Evolutionary conservation across 768 basidiomycete species (phyloP).

Genomic region (Cystofilobasidium bisporidii): DNA sequence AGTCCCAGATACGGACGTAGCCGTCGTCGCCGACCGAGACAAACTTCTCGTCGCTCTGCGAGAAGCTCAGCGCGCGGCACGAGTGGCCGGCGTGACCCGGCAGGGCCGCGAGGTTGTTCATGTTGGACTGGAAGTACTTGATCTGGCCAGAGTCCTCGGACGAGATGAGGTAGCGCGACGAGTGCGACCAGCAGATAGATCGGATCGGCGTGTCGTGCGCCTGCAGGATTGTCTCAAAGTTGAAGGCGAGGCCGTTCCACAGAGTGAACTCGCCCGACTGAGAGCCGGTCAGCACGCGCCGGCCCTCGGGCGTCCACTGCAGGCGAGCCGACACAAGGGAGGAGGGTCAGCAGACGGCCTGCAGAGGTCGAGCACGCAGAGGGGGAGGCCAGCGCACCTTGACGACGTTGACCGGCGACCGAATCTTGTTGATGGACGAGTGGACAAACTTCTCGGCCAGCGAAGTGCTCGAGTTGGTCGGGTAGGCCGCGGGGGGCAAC

Average conservation of each 20-base stretch:
- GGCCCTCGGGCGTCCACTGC: slow-evolving; percentile 95
- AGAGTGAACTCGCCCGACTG: slow-evolving; percentile 96
- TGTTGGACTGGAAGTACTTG: slow-evolving; percentile 95
- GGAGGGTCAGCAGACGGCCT: background rate
- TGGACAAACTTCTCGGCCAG: slow-evolving; percentile 95
- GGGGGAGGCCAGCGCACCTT: slow-evolving; percentile 51
- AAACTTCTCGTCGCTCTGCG: slow-evolving; percentile 82
- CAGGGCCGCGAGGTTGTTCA: slow-evolving; percentile 96
- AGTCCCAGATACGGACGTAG: slow-evolving; percentile 88
- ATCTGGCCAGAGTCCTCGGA: slow-evolving; percentile 88
- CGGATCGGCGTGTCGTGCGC: slow-evolving; percentile 94
- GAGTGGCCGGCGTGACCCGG: slow-evolving; percentile 60
- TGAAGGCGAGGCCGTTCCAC: slow-evolving; percentile 98
- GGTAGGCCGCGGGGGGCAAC: slow-evolving; percentile 86
- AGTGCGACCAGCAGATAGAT: slow-evolving; percentile 78
- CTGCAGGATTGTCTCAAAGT: slow-evolving; percentile 92
- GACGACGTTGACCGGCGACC: slow-evolving; percentile 93
- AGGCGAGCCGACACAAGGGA: background rate
- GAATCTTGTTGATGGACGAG: slow-evolving; percentile 96
- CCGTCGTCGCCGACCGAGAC: slow-evolving; percentile 95
- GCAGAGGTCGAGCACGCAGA: slow-evolving; percentile 1
- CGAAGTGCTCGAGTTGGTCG: slow-evolving; percentile 81
- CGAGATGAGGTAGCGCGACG: slow-evolving; percentile 84
- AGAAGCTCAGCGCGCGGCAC: slow-evolving; percentile 81
- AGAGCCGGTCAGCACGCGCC: slow-evolving; percentile 85